phyloP scores from a whole-genome alignment of 371 early-diverging fungal species.

The Circinella umbellata region DNA sequence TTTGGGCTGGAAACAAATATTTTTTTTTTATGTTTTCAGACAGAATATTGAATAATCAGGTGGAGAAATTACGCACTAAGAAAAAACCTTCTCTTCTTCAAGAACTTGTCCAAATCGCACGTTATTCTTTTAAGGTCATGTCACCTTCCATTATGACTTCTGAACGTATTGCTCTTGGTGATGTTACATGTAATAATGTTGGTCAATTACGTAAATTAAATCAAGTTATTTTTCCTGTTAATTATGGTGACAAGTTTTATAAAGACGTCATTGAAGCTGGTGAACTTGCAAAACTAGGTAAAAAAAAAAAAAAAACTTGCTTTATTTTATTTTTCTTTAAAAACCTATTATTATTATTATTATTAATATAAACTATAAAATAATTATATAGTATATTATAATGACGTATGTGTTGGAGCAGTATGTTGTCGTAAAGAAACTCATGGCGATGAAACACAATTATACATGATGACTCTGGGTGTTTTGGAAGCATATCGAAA shows the following conservation, averaged over 20 bases:
- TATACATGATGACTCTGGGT: constrained; percentile 96
- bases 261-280: constrained; percentile 70
- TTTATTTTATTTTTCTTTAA: not conserved
- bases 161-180: constrained; percentile 60
- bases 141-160: constrained; percentile 27
- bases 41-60: too few species aligned
- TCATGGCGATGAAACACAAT: constrained; percentile 37
- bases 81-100: not conserved
- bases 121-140: constrained; percentile 16
- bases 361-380: not conserved
- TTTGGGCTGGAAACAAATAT: too few species aligned
- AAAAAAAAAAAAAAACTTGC: constrained; percentile 8
- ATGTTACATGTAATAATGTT: constrained; percentile 73
- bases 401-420: constrained; percentile 83
- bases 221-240: constrained; percentile 84
- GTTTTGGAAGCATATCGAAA: constrained; percentile 88
- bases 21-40: too few species aligned
- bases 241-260: constrained; percentile 85
- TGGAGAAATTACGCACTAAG: not conserved
- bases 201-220: constrained; percentile 80
- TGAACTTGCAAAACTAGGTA: constrained; percentile 78
- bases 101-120: not conserved
- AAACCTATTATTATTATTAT: not conserved
- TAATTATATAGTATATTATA: constrained; percentile 64
- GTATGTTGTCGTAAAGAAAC: constrained; percentile 84